Evolutionary conservation across 2,329 filamentous ascomycete species (phyloP).

Genomic region (Talaromyces pinophilus): DNA sequence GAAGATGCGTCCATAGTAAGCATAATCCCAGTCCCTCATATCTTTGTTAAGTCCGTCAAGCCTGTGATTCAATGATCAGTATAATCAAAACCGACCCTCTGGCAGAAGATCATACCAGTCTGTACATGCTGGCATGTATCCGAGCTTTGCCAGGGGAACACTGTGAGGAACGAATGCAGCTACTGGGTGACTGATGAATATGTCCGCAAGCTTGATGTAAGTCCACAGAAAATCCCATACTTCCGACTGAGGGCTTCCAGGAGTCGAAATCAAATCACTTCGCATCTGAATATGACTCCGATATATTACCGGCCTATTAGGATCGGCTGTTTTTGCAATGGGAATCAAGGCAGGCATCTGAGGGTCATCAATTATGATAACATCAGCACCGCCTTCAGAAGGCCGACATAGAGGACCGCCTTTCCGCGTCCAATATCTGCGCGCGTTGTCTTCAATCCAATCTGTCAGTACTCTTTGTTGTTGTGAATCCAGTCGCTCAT

Average conservation of each 20-base stretch:
- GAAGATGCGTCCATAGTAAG: constrained; percentile 74
- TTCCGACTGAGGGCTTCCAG: constrained; percentile 67
- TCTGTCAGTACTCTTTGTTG: not conserved
- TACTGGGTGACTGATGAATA: constrained; percentile 82
- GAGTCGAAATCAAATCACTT: constrained; percentile 34
- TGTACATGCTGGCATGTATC: constrained; percentile 41
- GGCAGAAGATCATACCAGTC: not conserved
- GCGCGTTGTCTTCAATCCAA: constrained; percentile 32
- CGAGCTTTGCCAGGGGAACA: constrained; percentile 66
- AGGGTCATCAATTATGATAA: constrained; percentile 77
- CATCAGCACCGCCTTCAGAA: constrained; percentile 70
- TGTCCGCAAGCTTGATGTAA: constrained; percentile 68
- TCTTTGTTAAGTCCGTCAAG: constrained; percentile 18
- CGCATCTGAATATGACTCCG: not conserved
- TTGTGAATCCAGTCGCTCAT: constrained; percentile 50
- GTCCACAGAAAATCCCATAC: constrained; percentile 76
- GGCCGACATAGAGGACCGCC: constrained; percentile 67
- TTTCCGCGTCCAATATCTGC: constrained; percentile 68
- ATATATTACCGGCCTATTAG: not conserved
- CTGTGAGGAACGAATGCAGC: constrained; percentile 70
- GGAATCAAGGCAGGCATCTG: constrained; percentile 80
- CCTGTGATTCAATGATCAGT: constrained; percentile 57
- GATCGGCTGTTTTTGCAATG: constrained; percentile 60
- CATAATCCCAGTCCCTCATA: constrained; percentile 53
- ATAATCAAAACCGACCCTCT: not conserved